These are phyloP conservation scores for Sporisorium exsertum DNA, from an alignment of 1,284 basidiomycete species.

Conservation along the genomic window DNA sequence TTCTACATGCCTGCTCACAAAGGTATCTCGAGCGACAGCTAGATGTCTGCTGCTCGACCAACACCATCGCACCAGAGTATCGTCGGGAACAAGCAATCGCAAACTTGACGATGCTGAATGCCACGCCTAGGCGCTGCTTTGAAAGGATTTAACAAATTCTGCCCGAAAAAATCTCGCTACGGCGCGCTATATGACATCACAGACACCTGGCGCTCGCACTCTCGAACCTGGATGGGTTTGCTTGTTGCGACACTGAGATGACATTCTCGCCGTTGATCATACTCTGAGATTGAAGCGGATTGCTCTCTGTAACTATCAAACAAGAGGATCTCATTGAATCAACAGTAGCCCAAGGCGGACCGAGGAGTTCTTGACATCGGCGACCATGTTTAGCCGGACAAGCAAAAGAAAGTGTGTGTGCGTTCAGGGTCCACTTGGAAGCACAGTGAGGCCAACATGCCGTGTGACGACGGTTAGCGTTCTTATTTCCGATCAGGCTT, in stretches of 20 bases:
- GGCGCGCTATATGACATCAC: conserved; percentile 11
- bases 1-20: background rate
- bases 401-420: background rate
- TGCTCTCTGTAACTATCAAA: too few species aligned
- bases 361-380: background rate
- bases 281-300: too few species aligned
- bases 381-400: background rate
- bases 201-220: background rate
- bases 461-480: conserved; percentile 3
- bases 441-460: background rate
- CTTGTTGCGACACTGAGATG: too few species aligned
- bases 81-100: background rate
- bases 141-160: background rate
- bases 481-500: background rate
- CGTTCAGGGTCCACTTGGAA: background rate
- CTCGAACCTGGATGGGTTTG: too few species aligned
- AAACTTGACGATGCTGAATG: background rate
- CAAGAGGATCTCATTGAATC: too few species aligned
- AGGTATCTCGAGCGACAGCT: too few species aligned
- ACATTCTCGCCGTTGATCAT: too few species aligned
- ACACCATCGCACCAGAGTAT: background rate
- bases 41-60: background rate
- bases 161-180: background rate
- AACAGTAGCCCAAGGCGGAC: too few species aligned
- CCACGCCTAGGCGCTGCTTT: background rate